Base-by-base conservation (phyloP, 2,329 filamentous ascomycete genomes). In the Dothistroma pini region DNA sequence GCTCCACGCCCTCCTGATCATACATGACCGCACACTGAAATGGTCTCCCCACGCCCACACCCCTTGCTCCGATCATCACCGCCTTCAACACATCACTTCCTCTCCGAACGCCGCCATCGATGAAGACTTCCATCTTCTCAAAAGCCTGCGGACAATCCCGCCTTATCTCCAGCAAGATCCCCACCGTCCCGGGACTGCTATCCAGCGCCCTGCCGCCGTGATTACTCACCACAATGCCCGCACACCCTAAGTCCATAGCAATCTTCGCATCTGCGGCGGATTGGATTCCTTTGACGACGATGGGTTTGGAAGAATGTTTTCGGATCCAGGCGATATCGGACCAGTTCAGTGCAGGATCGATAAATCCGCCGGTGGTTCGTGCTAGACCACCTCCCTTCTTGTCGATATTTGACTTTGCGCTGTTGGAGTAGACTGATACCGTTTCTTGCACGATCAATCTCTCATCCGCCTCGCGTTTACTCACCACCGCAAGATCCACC, bases 31-130 rank as follows among this genome's bases (percentile, higher is more conserved):
- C 81, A 67, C 81, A 88, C 50, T 89, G 68, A 57, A 86, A 83
- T 0, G 84, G 84, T 31, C 87, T 75, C 0, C 87, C 87, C 14
- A 89, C 76, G 0, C 86, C 86, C 0, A 78, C 86, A 0, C 82
- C 86, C 60, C 76, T 84, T 0, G 86, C 87, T 0, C 87, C 87
- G 0, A 89, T 75, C 56, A 84, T 86, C 12, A 89, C 68, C 0
- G 86, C 86, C 72, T 89, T 89, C 66, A 90, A 79, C 2, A 89
- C 82, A 69, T 90, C 87, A 0, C 84, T 84, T 0, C 87, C 87
- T 22, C 86, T 76, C 16, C 80, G 79, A 25, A 90, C 79, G 0
- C 87, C 87, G 0, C 87, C 86, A 63, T 90, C 87, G 7, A 89
- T 75, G 58, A 81, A 84, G 0, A 89, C 82, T 64, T 88, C 84